Conservation (phyloP, 2,329 filamentous ascomycete species). For the Phialophora verrucosa region DNA sequence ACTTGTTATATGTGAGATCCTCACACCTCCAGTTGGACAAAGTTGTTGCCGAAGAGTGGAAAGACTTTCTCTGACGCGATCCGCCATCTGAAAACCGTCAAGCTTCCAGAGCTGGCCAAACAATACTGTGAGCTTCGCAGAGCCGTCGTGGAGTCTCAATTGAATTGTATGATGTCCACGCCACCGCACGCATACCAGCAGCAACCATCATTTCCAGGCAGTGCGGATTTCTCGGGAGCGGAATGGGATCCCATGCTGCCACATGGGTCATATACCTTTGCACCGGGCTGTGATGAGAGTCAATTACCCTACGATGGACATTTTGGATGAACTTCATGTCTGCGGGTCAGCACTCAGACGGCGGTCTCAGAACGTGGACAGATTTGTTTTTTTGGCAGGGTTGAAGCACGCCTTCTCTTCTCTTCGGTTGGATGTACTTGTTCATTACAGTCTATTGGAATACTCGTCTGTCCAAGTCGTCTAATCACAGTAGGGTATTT, state of each 20-base stretch:
- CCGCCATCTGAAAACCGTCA: conserved; percentile 9
- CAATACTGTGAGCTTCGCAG: conserved; percentile 5
- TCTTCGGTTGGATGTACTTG: no score
- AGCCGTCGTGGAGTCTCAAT: conserved; percentile 12
- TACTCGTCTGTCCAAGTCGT: no score
- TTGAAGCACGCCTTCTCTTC: no score
- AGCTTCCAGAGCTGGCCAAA: conserved; percentile 1
- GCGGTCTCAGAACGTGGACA: neutral
- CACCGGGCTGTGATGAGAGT: neutral
- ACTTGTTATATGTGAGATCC: neutral
- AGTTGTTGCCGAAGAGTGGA: conserved; percentile 20
- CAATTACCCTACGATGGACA: neutral
- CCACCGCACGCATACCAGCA: neutral
- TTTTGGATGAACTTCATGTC: neutral
- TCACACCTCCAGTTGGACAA: conserved; percentile 22
- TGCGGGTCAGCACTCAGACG: neutral
- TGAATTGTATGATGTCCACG: neutral
- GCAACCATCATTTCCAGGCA: neutral
- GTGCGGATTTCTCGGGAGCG: neutral
- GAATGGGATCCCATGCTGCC: neutral
- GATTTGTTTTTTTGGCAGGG: no score
- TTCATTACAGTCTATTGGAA: no score
- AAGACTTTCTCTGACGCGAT: conserved; percentile 4
- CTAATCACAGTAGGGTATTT: no score
- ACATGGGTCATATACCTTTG: neutral